Conservation (phyloP, 1,284 basidiomycete species). For the Somion occarium region DNA sequence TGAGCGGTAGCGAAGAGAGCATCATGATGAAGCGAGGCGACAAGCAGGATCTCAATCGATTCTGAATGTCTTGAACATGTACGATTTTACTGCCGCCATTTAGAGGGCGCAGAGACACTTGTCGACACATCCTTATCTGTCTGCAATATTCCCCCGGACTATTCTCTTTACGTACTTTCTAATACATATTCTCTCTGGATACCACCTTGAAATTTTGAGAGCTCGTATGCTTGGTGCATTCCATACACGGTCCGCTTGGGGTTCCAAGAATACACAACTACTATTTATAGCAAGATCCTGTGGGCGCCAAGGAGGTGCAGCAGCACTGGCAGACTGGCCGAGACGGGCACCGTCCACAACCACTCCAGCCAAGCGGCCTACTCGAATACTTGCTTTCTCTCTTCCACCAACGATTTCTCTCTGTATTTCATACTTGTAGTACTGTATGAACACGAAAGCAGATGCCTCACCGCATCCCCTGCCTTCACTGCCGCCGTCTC, state of each 20-base stretch:
- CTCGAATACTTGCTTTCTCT: not conserved
- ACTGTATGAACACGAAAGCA: constrained; percentile 6
- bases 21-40: constrained; percentile 22
- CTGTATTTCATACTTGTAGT: not conserved
- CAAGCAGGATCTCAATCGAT: constrained; percentile 12
- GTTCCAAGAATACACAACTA: not conserved
- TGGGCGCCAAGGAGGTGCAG: not conserved
- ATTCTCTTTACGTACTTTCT: too few relatives aligned
- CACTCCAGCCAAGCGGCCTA: not conserved
- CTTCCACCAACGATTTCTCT: not conserved
- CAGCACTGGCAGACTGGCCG: not conserved
- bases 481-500: constrained; percentile 36
- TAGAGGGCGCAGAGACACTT: too few relatives aligned
- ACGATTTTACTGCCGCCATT: too few relatives aligned
- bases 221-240: too few relatives aligned
- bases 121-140: too few relatives aligned
- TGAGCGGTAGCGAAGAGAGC: constrained; percentile 20
- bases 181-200: too few relatives aligned
- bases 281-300: not conserved
- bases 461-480: constrained; percentile 26
- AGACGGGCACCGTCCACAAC: not conserved
- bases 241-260: too few relatives aligned
- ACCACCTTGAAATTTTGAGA: too few relatives aligned
- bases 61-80: too few relatives aligned
- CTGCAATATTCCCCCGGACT: too few relatives aligned